phyloP scores from a whole-genome alignment of 305 asterid genomes.

The Plantago coronopus region DNA sequence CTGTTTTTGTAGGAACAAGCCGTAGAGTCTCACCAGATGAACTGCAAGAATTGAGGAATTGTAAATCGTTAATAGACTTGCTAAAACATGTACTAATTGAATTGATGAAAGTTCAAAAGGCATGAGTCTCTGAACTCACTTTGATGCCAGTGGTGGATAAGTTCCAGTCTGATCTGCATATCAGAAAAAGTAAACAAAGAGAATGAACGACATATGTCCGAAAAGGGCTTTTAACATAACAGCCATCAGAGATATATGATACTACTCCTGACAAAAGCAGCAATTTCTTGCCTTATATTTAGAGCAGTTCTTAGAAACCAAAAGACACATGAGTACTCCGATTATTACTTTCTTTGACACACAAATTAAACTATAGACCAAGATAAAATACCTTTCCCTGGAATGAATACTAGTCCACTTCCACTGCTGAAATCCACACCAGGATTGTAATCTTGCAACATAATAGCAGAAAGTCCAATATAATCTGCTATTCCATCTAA shows the following conservation, averaged over 20 bases:
- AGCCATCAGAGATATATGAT: no score
- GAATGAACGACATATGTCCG: slow-evolving; percentile 20
- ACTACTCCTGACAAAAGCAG: background rate
- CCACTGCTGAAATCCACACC: slow-evolving; percentile 49
- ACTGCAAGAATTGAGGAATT: no score
- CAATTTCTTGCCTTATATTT: no score
- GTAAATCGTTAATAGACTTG: no score
- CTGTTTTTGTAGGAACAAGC: no score
- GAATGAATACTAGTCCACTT: slow-evolving; percentile 56
- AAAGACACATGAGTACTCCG: no score
- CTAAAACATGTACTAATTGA: no score
- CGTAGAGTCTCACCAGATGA: no score
- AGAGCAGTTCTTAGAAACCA: no score
- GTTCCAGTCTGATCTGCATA: slow-evolving; percentile 72
- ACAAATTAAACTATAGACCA: no score
- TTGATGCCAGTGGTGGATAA: slow-evolving; percentile 56
- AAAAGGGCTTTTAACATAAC: background rate
- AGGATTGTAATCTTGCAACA: slow-evolving; percentile 55
- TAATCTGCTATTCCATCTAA: slow-evolving; percentile 29
- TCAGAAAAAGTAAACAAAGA: background rate
- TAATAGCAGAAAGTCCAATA: slow-evolving; percentile 30
- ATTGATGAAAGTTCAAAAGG: slow-evolving; percentile 31
- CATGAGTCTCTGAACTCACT: slow-evolving; percentile 30
- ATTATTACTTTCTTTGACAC: no score
- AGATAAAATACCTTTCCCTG: slow-evolving; percentile 47